These are phyloP conservation scores for Salix koriyanagi DNA, from an alignment of 345 rosid genomes.

Conservation along the genomic window DNA sequence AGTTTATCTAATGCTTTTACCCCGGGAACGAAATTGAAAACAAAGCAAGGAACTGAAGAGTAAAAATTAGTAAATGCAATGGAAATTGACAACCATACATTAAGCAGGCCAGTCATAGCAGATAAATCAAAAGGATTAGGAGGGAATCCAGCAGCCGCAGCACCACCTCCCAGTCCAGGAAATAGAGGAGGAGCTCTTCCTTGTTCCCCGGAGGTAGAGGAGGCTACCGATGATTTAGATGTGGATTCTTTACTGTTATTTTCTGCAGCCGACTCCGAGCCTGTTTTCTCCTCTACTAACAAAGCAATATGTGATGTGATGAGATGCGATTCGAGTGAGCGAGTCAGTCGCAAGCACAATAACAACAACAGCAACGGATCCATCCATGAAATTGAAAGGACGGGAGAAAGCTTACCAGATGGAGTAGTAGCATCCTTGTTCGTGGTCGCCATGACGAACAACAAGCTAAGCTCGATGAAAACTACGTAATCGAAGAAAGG, in stretches of 20 bases:
- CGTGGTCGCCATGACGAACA: slow-evolving; percentile 2
- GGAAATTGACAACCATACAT: slow-evolving; percentile 37
- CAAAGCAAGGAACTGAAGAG: background rate
- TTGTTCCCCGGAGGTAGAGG: slow-evolving; percentile 39
- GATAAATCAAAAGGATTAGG: slow-evolving; percentile 92
- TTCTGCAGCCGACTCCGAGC: slow-evolving; percentile 20
- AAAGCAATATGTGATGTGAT: background rate
- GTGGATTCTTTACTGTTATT: slow-evolving; percentile 24
- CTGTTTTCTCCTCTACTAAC: slow-evolving; percentile 51
- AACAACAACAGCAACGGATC: background rate
- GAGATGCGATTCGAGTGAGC: background rate
- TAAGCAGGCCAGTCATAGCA: slow-evolving; percentile 70
- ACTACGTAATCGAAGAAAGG: background rate
- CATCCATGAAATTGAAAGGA: background rate
- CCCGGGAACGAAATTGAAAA: background rate
- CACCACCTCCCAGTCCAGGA: slow-evolving; percentile 11
- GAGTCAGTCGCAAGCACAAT: background rate
- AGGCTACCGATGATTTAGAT: slow-evolving; percentile 52
- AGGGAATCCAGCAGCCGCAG: slow-evolving; percentile 23
- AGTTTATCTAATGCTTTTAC: background rate
- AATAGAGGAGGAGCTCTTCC: slow-evolving; percentile 29
- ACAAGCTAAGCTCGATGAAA: background rate
- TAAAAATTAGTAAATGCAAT: background rate
- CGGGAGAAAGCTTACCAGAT: background rate
- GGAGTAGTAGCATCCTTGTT: slow-evolving; percentile 5